These are phyloP conservation scores for Teratosphaeriaceae sp. DNA, from an alignment of 2,329 filamentous ascomycete genomes.

Conservation along the genomic window DNA sequence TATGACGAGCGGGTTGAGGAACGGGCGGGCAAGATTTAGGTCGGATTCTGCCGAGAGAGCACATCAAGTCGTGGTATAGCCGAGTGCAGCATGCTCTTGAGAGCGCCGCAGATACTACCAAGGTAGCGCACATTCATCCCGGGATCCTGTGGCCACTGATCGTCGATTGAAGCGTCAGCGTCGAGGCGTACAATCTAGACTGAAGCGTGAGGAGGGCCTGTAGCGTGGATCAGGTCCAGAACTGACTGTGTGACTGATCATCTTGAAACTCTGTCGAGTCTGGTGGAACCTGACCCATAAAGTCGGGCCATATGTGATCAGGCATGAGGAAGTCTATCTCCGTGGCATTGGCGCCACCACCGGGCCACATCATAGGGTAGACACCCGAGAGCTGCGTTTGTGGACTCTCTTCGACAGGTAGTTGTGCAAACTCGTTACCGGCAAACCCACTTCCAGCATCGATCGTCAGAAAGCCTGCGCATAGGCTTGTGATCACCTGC, in stretches of 20 bases:
- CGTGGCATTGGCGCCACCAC: constrained; percentile 20
- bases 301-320: constrained; percentile 17
- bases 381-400: constrained; percentile 40
- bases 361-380: constrained; percentile 44
- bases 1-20: constrained; percentile 17
- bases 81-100: too few relatives aligned
- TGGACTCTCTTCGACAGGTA: constrained; percentile 31
- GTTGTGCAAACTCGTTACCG: neutral
- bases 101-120: too few relatives aligned
- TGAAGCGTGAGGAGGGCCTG: too few relatives aligned
- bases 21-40: constrained; percentile 11
- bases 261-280: constrained; percentile 5
- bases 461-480: constrained; percentile 29
- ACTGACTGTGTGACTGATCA: too few relatives aligned
- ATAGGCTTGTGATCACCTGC: constrained; percentile 37
- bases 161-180: too few relatives aligned
- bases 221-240: too few relatives aligned
- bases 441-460: neutral
- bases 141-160: too few relatives aligned
- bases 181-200: too few relatives aligned
- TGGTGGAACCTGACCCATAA: constrained; percentile 12
- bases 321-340: constrained; percentile 19
- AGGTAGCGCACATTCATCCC: too few relatives aligned
- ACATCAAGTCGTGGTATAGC: too few relatives aligned
- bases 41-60: too few relatives aligned